Conservation (phyloP, 306 rosid genomes). For the Acmispon strigosus region DNA sequence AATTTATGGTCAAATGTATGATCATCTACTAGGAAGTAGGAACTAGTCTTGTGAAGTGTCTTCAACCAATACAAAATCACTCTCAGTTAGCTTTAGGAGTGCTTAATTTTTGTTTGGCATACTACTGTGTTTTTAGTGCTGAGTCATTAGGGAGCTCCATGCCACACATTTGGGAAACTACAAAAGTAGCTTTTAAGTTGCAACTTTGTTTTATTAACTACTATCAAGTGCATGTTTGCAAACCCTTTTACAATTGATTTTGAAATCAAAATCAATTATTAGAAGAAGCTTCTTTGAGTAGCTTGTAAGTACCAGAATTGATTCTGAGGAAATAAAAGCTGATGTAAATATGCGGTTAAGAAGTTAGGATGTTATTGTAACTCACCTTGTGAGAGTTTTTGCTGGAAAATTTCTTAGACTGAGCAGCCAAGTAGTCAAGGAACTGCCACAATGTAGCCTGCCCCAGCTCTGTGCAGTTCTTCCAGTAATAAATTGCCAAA, state of each 20-base stretch:
- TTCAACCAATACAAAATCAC: background rate
- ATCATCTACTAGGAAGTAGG: background rate
- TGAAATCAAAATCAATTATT: too few species aligned
- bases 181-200: background rate
- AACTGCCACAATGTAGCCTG: slow-evolving; percentile 54
- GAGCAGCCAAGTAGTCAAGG: slow-evolving; percentile 46
- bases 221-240: too few species aligned
- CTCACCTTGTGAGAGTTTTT: slow-evolving; percentile 29
- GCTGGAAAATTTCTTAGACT: slow-evolving; percentile 36
- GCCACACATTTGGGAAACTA: background rate
- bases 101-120: slow-evolving; percentile 6
- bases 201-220: background rate
- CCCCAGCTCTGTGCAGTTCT: slow-evolving; percentile 64
- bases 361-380: background rate
- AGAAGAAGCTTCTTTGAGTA: too few species aligned
- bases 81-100: background rate
- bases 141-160: background rate
- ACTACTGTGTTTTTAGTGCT: background rate
- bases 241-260: too few species aligned
- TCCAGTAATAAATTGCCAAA: slow-evolving; percentile 61
- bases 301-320: too few species aligned
- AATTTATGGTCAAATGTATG: background rate
- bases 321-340: too few species aligned
- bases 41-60: background rate
- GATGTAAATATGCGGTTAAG: background rate